Evolutionary conservation across 306 rosid species (phyloP), one percentile per base, ranked within the genome.

Genomic region (Quercus variabilis): DNA sequence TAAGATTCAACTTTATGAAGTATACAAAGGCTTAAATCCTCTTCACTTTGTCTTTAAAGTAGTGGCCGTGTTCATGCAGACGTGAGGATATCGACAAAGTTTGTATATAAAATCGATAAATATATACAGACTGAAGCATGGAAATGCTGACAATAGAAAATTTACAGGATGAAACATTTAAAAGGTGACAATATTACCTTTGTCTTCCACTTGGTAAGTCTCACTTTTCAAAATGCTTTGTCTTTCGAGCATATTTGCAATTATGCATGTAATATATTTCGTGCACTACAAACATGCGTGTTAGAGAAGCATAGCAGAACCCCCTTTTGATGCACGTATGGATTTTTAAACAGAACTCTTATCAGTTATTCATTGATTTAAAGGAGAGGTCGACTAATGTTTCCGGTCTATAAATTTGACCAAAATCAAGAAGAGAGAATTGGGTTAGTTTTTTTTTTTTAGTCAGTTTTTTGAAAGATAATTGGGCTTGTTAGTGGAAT

Each of bases 21-120:
- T 52, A 68, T 81, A 81, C 83, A 69, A 84, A 78, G 80, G 82
- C 33, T 79, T 82, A 5, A 78, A 87, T 55, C 82, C 76, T 81
- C 62, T 11, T 60, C 77, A 81, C 60, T 75, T 89, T 88, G 97
- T 91, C 92, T 68, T 93, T 26, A 86, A 85, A 80, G 83, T 60
- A 78, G 78, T 79, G 90, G 88, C 83, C 88, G 64, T 85, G 82
- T 71, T 77, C 15, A 87, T 85, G 88, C 49, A 75, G 91, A 87
- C 98, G 83, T 56, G 81, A 81, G 82, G 85, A 83, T 81, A 80
- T 23, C 60, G 98, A 88, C 98, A 91, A 87, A 76, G 38, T 21
- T 19, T 33, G 64, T 65, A 56, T 55, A 73, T 77, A 65, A 49
- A 76, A 3, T 31, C 41, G 76, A 76, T 65, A 67, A 75, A 74